A percentile compares a stretch with the other conserved stretches of the same genome.
Conservation (phyloP, 768 basidiomycete species). For the Hemileccinum rubropunctum region DNA sequence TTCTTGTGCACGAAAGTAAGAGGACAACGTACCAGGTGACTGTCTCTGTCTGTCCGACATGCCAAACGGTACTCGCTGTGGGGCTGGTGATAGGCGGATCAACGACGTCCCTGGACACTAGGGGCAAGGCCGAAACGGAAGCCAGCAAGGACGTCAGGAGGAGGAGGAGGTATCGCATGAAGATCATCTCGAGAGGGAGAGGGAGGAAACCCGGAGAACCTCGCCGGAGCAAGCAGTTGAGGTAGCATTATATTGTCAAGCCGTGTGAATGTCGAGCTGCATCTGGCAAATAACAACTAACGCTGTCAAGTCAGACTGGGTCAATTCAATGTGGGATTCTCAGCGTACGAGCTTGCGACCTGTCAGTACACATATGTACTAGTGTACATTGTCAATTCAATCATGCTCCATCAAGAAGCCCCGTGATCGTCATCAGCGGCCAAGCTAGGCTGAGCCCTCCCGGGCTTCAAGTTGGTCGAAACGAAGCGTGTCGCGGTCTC, state of each 20-base stretch:
- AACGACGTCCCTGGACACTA: slow-evolving; percentile 43
- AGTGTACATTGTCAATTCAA: too few species aligned
- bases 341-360: background rate
- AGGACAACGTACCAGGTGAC: slow-evolving; percentile 47
- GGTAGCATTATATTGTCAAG: slow-evolving; percentile 14
- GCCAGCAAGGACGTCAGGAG: slow-evolving; percentile 19
- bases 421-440: too few species aligned
- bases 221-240: slow-evolving; percentile 4
- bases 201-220: slow-evolving; percentile 20
- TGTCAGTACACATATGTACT: too few species aligned
- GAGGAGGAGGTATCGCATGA: slow-evolving; percentile 23
- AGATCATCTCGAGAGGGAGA: slow-evolving; percentile 17
- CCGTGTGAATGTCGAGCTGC: slow-evolving; percentile 23
- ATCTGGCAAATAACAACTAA: slow-evolving; percentile 1
- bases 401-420: too few species aligned
- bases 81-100: slow-evolving; percentile 48
- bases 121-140: slow-evolving; percentile 30
- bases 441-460: too few species aligned
- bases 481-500: too few species aligned
- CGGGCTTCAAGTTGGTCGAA: too few species aligned
- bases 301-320: background rate
- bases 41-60: slow-evolving; percentile 40
- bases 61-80: slow-evolving; percentile 41
- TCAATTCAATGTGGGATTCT: background rate
- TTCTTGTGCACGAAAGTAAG: slow-evolving; percentile 20